Conservation (phyloP, 2,329 filamentous ascomycete species). For the Cercospora sp. region DNA sequence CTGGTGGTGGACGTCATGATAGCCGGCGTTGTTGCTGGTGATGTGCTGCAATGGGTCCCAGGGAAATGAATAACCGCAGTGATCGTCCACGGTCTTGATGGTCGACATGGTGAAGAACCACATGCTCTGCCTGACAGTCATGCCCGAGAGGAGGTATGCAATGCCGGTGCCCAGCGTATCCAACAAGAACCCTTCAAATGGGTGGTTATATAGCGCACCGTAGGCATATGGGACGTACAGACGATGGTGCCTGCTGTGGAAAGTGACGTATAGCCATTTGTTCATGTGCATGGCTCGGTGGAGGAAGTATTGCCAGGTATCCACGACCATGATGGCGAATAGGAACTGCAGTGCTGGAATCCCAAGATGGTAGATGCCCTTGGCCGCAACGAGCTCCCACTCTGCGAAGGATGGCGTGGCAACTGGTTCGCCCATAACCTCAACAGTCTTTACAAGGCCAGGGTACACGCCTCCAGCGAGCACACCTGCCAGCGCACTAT, state of each 20-base stretch:
- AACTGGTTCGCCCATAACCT: slow-evolving; percentile 52
- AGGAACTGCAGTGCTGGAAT: slow-evolving; percentile 78
- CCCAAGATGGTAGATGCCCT: slow-evolving; percentile 74
- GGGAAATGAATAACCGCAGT: slow-evolving; percentile 93
- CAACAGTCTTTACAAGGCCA: slow-evolving; percentile 59
- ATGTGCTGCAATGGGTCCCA: slow-evolving; percentile 92
- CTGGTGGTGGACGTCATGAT: slow-evolving; percentile 98
- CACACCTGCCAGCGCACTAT: slow-evolving; percentile 73
- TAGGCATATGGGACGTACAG: slow-evolving; percentile 98
- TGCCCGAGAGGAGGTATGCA: slow-evolving; percentile 75
- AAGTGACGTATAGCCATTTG: slow-evolving; percentile 90
- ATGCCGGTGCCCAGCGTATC: slow-evolving; percentile 87
- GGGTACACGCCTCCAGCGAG: slow-evolving; percentile 82
- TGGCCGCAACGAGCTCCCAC: slow-evolving; percentile 78
- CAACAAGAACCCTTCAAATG: slow-evolving; percentile 87
- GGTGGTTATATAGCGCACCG: slow-evolving; percentile 95
- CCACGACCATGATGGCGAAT: slow-evolving; percentile 73
- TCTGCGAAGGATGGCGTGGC: slow-evolving; percentile 71
- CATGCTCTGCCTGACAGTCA: slow-evolving; percentile 86
- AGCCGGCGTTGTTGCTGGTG: slow-evolving; percentile 91
- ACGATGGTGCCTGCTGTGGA: slow-evolving; percentile 93
- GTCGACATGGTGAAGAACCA: slow-evolving; percentile 86
- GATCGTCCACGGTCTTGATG: slow-evolving; percentile 96
- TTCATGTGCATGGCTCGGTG: slow-evolving; percentile 97
- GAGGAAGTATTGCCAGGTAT: slow-evolving; percentile 98